Evolutionary conservation across 2,329 filamentous ascomycete genomes (phyloP).

Genomic region (Hortaea werneckii): DNA sequence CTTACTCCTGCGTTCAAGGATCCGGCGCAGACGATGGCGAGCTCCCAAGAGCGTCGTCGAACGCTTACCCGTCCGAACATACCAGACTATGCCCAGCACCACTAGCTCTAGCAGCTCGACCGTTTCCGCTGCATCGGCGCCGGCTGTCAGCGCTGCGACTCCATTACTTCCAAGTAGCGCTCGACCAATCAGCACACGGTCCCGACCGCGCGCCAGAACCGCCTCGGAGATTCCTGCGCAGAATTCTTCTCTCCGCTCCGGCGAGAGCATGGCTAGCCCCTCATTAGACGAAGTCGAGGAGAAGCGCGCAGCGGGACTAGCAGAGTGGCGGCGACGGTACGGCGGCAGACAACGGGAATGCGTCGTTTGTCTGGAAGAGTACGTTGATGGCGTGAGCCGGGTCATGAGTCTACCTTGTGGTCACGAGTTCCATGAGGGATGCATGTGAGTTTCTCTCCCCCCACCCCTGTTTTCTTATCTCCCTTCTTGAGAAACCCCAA

Average conservation of each 20-base stretch:
- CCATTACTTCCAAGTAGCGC: constrained; percentile 55
- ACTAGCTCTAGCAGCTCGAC: constrained; percentile 45
- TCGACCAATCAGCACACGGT: constrained; percentile 34
- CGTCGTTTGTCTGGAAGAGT: constrained; percentile 93
- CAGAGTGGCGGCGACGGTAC: constrained; percentile 48
- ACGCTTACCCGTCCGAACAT: constrained; percentile 86
- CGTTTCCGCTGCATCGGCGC: constrained; percentile 17
- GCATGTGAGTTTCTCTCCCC: constrained; percentile 70
- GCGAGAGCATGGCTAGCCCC: constrained; percentile 14
- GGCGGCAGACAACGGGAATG: constrained; percentile 69
- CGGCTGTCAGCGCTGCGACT: constrained; percentile 46
- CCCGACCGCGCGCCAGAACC: constrained; percentile 55
- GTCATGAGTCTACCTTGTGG: constrained; percentile 97
- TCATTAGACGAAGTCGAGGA: constrained; percentile 36
- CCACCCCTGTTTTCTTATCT: not conserved
- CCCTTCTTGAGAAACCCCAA: not conserved
- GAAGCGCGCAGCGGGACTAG: constrained; percentile 41
- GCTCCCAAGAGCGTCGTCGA: constrained; percentile 97
- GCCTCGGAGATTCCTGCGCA: constrained; percentile 46
- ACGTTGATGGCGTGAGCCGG: constrained; percentile 82
- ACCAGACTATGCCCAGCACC: constrained; percentile 68
- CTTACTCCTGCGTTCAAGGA: constrained; percentile 75
- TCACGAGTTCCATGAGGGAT: constrained; percentile 94
- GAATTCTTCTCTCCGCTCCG: constrained; percentile 20
- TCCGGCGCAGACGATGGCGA: constrained; percentile 81